Evolutionary conservation across 345 rosid species (phyloP).

Genomic region (Eucalyptus camaldulensis): DNA sequence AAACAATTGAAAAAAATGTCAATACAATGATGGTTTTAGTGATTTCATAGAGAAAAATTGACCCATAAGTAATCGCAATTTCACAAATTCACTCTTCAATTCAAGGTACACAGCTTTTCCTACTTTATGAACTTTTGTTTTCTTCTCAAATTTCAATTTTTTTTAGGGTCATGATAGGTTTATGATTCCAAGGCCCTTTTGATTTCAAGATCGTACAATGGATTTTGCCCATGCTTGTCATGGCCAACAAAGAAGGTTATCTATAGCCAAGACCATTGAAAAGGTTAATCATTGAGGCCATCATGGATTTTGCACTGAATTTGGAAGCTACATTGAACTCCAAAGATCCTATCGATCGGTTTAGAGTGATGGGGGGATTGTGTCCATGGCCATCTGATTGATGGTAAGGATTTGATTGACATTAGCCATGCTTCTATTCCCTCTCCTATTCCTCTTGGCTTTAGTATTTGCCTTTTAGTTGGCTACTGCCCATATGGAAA

Average conservation of each 20-base stretch:
- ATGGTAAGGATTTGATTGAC: background rate
- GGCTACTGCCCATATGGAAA: background rate
- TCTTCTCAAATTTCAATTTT: background rate
- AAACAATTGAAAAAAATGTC: background rate
- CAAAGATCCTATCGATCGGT: background rate
- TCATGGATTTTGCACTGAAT: background rate
- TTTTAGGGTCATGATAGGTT: background rate
- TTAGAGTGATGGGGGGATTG: background rate
- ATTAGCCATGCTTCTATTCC: background rate
- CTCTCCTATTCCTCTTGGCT: background rate
- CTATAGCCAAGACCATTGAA: background rate
- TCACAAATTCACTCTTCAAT: background rate
- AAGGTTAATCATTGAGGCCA: background rate
- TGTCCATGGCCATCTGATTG: background rate
- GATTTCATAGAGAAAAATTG: background rate
- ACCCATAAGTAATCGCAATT: rapidly evolving
- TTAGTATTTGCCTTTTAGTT: background rate
- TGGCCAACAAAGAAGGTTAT: background rate
- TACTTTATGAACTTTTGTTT: background rate
- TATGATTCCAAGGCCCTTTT: background rate
- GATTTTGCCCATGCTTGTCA: background rate
- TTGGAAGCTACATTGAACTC: background rate
- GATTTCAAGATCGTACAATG: background rate
- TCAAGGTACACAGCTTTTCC: background rate
- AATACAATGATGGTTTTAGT: background rate